Evolutionary conservation across 2,329 filamentous ascomycete genomes (phyloP), one percentile per base, ranked within the genome.

Genomic region (Penicillium vulpinum): DNA sequence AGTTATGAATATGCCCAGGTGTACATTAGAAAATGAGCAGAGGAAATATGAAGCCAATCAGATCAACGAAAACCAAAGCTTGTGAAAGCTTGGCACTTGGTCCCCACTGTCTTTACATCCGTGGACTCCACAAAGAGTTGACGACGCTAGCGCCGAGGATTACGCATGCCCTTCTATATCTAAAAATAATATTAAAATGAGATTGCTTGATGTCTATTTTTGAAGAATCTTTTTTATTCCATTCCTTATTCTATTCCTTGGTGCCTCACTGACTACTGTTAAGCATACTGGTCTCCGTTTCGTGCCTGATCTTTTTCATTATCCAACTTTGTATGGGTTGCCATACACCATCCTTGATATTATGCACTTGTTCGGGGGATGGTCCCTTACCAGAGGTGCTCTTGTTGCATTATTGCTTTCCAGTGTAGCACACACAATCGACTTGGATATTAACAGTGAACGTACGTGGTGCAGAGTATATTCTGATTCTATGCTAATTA

Each of bases 391-490:
- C 13, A 53, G 44, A 47, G 48, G 49, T 4, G 29, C 59, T 4
- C n/a, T 56, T n/a, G 13, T 46, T 22, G 47, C 45, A 5, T 29
- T 57, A 7, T 35, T 64, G 10, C 22, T 60, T 18, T 48, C 51
- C 3, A 28, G 35, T 8, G 38, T 55, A 9, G 51, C 50, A 11
- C 29, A 49, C 50, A 62, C 69, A 8, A 68, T 72, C 43, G 58
- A 64, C 18, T 54, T 72, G 28, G 61, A 69, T 53, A 63, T 73
- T 47, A 64, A 57, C 45, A 60, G 68, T 57, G 58, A 67, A 56
- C 53, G 69, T 72, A 58, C 29, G 68, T 59, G 10, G 26, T 11
- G 7, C 4, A 18, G 6, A 13, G 2, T 16, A 31, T 1, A 15
- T 56, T 22, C 15, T 44, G 5, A n/a, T 49, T 44, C 29, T 3